Evolutionary conservation across 345 rosid genomes (phyloP).

Genomic region (Salix udensis): DNA sequence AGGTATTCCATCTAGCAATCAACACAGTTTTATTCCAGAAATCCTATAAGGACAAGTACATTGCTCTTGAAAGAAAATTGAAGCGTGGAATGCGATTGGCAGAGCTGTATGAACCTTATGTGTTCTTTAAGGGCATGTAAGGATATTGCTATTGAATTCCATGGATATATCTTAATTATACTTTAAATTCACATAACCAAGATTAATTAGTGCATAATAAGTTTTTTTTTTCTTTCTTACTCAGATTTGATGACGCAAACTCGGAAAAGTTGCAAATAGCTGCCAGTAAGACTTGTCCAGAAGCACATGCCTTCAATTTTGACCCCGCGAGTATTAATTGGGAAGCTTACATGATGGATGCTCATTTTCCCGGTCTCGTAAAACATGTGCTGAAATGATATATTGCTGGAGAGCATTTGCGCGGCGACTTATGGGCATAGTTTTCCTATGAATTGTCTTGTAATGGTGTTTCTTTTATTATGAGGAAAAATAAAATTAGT

Average conservation of each 20-base stretch:
- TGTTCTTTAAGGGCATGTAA: conserved; percentile 13
- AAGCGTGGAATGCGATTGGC: background rate
- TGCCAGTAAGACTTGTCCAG: background rate
- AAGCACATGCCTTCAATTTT: background rate
- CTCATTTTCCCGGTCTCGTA: conserved; percentile 4
- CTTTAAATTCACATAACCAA: too few species aligned
- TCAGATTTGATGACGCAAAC: conserved; percentile 14
- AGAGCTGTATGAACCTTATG: conserved; percentile 4
- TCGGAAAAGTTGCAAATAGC: background rate
- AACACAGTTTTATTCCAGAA: background rate
- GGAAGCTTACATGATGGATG: conserved; percentile 11
- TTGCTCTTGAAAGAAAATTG: background rate
- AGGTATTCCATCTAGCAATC: background rate
- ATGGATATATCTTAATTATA: background rate
- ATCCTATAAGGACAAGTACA: background rate
- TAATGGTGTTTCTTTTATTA: too few species aligned
- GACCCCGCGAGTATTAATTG: conserved; percentile 8
- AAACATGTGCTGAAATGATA: background rate
- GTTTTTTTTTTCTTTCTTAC: background rate
- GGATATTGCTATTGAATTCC: background rate
- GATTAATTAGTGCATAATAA: background rate
- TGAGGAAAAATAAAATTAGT: too few species aligned
- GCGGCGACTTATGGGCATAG: too few species aligned
- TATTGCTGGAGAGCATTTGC: too few species aligned
- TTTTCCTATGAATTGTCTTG: too few species aligned